Evolutionary conservation across 2,329 filamentous ascomycete genomes (phyloP).

Genomic region (Calonectria montana): DNA sequence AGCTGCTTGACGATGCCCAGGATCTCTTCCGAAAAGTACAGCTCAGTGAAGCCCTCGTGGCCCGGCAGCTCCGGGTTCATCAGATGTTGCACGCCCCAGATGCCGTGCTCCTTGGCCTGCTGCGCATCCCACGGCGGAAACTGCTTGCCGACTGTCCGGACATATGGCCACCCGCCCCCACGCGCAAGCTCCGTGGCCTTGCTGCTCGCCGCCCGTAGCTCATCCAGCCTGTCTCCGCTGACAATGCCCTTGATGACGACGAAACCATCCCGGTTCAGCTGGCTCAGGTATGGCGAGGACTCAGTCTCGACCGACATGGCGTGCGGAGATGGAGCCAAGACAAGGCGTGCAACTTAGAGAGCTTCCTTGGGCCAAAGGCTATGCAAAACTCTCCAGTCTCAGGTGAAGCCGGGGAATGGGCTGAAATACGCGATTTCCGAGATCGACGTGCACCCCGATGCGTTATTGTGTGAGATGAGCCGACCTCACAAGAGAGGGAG

Average conservation of each 20-base stretch:
- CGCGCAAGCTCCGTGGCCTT: conserved; percentile 72
- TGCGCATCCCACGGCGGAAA: conserved; percentile 86
- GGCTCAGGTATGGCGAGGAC: conserved; percentile 47
- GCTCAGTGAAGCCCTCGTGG: conserved; percentile 69
- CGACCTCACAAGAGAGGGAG: conserved; percentile 14
- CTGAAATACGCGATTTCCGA: conserved; percentile 25
- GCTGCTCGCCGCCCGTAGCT: conserved; percentile 70
- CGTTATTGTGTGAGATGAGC: conserved; percentile 4
- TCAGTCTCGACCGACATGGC: conserved; percentile 29
- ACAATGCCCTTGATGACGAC: conserved; percentile 77
- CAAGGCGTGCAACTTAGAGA: conserved; percentile 10
- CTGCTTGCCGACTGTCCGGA: conserved; percentile 88
- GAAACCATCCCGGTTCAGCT: conserved; percentile 79
- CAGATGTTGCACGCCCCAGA: conserved; percentile 92
- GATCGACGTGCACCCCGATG: conserved; percentile 16
- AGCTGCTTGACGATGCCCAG: conserved; percentile 73
- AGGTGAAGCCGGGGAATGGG: not conserved
- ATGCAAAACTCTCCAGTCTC: conserved; percentile 4
- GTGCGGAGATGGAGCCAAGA: not conserved
- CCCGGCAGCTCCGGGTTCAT: conserved; percentile 78
- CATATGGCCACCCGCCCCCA: conserved; percentile 80
- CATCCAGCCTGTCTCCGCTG: conserved; percentile 62
- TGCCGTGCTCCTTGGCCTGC: conserved; percentile 68
- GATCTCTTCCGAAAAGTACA: conserved; percentile 78
- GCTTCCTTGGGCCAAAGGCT: conserved; percentile 28